phyloP scores from a whole-genome alignment of 2,329 filamentous ascomycete genomes.

The Aspergillus pseudoterreus region DNA sequence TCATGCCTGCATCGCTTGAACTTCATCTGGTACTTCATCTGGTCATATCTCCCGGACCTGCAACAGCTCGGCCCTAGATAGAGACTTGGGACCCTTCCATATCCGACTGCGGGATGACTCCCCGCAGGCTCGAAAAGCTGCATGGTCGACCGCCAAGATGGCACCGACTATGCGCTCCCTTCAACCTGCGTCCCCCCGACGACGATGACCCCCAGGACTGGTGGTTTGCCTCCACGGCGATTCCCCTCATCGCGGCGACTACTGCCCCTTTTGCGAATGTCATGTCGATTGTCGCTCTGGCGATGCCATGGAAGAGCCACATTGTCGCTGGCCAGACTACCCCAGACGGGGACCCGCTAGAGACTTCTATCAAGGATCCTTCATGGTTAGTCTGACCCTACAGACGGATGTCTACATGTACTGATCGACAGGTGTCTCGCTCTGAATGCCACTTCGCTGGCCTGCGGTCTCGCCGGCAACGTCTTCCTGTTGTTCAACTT shows the following conservation, averaged over 20 bases:
- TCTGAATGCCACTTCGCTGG: conserved; percentile 75
- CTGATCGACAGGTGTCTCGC: conserved; percentile 57
- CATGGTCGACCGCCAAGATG: background rate
- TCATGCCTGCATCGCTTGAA: too few species aligned
- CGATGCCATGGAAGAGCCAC: conserved; percentile 67
- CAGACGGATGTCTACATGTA: too few species aligned
- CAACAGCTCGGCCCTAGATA: too few species aligned
- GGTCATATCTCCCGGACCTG: too few species aligned
- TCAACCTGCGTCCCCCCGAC: conserved; percentile 37
- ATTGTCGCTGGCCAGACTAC: conserved; percentile 44
- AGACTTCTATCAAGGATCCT: conserved; percentile 63
- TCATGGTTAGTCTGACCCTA: conserved; percentile 53
- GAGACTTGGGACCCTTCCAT: too few species aligned
- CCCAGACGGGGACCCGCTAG: conserved; percentile 46
- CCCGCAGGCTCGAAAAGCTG: conserved; percentile 11
- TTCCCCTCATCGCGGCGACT: conserved; percentile 78
- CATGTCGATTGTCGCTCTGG: conserved; percentile 82
- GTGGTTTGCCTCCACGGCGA: conserved; percentile 51
- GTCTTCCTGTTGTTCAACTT: conserved; percentile 83
- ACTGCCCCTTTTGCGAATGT: conserved; percentile 83
- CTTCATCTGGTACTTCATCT: too few species aligned
- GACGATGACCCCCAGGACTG: conserved; percentile 44
- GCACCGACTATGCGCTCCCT: background rate
- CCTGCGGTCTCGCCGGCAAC: conserved; percentile 73
- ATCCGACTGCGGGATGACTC: too few species aligned